Base-by-base conservation (phyloP, 73 alveolate genomes). In the Paramecium sexaurelia region DNA sequence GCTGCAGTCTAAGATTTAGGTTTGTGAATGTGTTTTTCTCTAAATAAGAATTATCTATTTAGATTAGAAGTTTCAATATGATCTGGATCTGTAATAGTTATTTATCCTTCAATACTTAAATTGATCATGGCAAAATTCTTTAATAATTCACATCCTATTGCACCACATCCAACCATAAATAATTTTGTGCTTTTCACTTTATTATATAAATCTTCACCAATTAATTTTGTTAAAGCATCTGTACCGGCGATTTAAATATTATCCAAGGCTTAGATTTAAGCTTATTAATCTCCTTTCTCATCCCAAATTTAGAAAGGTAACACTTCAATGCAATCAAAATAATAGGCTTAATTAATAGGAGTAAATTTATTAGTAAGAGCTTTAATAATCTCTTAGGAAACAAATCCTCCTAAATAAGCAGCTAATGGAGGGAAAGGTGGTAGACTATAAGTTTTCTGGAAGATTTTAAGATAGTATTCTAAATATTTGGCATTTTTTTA, bases 1-100 rank as follows among this genome's bases (percentile, higher is more conserved):
- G 99, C 99, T 5, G 99, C 99, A 24, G 98, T 97, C n/a, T 92
- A 67, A 35, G 97, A 92, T 73, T 97, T 97, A 5, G 99, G 99
- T 33, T 95, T 88, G 56, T 98, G 95, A 36, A 97, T 57, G 85
- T 97, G 99, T 87, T 97, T 97, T 93, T 97, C 99, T 92, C 99
- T 95, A 92, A 97, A 97, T 43, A 97, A 85, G 95, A 97, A 97
- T 92, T 97, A 95, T 20, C 99, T 55, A 75, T 96, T 97, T 33
- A 97, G 93, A 93, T 97, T 97, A 39, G 98, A 94, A 17, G 96
- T 98, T 93, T 97, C 99, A 75, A 97, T 97, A 37, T 96, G 96
- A 93, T 97, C 99, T 11, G 99, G 99, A 90, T 97, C 99, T 2
- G 99, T 97, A 13, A 97, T 66, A 26, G 93, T 93, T 20, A 97